phyloP scores from a whole-genome alignment of 208 protist genomes.

The Leptomonas seymouri region DNA sequence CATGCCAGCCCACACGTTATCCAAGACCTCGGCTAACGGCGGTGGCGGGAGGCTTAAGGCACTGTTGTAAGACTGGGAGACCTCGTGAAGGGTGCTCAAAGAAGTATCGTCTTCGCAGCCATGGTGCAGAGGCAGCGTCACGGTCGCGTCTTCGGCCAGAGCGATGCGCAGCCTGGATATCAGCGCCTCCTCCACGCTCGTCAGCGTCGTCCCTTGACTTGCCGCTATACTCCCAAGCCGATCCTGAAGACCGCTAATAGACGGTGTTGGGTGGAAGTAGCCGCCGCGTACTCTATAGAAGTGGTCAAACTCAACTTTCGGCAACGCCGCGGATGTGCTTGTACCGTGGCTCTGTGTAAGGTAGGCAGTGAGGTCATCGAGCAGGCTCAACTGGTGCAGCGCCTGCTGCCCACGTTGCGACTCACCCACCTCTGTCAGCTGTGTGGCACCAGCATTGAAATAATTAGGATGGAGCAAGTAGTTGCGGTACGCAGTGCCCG shows the following conservation, averaged over 20 bases:
- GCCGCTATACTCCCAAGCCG: conserved; percentile 14
- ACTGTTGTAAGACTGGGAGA: conserved; percentile 60
- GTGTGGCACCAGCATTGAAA: background rate
- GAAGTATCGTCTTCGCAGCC: background rate
- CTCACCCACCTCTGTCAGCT: background rate
- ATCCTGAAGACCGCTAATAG: background rate
- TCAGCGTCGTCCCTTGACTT: background rate
- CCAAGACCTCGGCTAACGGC: background rate
- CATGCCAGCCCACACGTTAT: conserved; percentile 9
- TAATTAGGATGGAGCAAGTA: conserved; percentile 57
- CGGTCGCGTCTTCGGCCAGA: conserved; percentile 45
- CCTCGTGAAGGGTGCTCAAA: conserved; percentile 18
- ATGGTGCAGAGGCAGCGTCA: conserved; percentile 33
- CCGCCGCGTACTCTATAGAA: conserved; percentile 47
- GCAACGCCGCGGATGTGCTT: background rate
- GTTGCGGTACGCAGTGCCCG: conserved; percentile 70
- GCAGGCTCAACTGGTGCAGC: conserved; percentile 37
- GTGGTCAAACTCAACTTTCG: conserved; percentile 4
- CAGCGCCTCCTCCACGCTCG: conserved; percentile 12
- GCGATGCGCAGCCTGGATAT: conserved; percentile 41
- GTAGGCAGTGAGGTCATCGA: conserved; percentile 27
- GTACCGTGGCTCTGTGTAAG: conserved; percentile 21
- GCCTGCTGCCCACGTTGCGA: conserved; percentile 34
- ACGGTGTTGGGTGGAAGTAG: conserved; percentile 29
- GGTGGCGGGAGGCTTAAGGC: conserved; percentile 37